phyloP scores from a whole-genome alignment of 768 basidiomycete species.

The Lactarius hengduanensis region DNA sequence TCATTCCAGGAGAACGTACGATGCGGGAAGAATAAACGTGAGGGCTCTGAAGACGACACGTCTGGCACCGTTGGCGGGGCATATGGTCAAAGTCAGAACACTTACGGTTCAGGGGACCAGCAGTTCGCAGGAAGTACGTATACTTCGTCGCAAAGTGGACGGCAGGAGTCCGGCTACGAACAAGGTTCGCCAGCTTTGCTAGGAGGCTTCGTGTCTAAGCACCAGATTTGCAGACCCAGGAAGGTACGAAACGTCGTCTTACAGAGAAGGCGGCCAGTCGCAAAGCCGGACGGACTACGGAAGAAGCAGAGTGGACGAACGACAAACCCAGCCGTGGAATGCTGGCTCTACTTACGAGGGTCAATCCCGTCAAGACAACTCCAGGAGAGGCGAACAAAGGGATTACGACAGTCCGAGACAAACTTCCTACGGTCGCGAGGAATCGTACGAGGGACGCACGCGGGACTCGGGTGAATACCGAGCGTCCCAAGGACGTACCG shows the following conservation, averaged over 20 bases:
- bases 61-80: slow-evolving; percentile 5
- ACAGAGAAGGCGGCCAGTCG: background rate
- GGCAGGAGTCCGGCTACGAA: slow-evolving; percentile 2
- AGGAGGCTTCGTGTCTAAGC: background rate
- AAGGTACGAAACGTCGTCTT: background rate
- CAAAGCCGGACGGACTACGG: slow-evolving; percentile 1
- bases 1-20: slow-evolving; percentile 10
- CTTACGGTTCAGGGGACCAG: slow-evolving; percentile 5
- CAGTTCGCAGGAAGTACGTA: slow-evolving; percentile 3
- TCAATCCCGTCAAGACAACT: background rate
- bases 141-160: slow-evolving; percentile 4
- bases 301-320: background rate
- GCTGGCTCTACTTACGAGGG: background rate
- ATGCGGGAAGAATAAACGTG: slow-evolving; percentile 20
- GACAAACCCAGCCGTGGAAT: slow-evolving; percentile 1
- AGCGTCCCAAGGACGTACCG: background rate
- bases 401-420: background rate
- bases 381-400: background rate
- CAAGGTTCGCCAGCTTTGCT: slow-evolving; percentile 1
- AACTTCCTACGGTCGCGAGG: slow-evolving; percentile 7
- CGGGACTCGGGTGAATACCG: slow-evolving; percentile 8
- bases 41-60: slow-evolving; percentile 16
- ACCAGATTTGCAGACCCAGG: slow-evolving; percentile 1
- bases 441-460: slow-evolving; percentile 1
- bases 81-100: slow-evolving; percentile 1